These are phyloP conservation scores for Achlya hypogyna DNA, from an alignment of 352 stramenopile species.

Conservation along the genomic window DNA sequence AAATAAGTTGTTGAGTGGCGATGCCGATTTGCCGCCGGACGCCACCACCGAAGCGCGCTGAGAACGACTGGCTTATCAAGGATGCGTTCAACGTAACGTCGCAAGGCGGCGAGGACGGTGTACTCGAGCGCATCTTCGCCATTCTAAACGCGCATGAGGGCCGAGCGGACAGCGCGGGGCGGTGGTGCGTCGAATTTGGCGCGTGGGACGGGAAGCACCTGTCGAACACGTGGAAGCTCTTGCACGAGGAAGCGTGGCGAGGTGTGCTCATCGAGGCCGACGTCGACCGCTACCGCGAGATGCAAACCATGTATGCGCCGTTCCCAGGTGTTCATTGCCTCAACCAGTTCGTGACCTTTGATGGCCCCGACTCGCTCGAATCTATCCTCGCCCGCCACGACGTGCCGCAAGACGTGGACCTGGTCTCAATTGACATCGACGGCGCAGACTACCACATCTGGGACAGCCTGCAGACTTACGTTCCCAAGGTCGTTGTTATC, in stretches of 20 bases:
- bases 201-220: constrained; percentile 75
- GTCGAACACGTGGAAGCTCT: constrained; percentile 55
- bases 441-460: constrained; percentile 71
- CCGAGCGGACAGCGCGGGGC: neutral
- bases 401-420: constrained; percentile 24
- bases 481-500: constrained; percentile 52
- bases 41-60: constrained; percentile 17
- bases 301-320: constrained; percentile 36
- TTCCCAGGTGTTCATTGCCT: constrained; percentile 39
- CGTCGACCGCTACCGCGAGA: constrained; percentile 28
- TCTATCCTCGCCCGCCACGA: constrained; percentile 21
- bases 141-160: constrained; percentile 25
- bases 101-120: constrained; percentile 77
- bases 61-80: constrained; percentile 50
- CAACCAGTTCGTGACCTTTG: constrained; percentile 36
- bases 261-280: constrained; percentile 75
- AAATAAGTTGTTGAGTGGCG: neutral
- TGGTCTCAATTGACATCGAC: constrained; percentile 68
- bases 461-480: constrained; percentile 32
- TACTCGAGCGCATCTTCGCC: constrained; percentile 48
- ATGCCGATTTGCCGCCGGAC: constrained; percentile 16
- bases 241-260: constrained; percentile 37
- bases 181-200: constrained; percentile 73
- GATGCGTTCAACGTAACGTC: constrained; percentile 44
- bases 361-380: constrained; percentile 26